These are phyloP conservation scores for Chaetomiaceae sp. DNA, from an alignment of 2,329 filamentous ascomycete genomes.

Conservation along the genomic window DNA sequence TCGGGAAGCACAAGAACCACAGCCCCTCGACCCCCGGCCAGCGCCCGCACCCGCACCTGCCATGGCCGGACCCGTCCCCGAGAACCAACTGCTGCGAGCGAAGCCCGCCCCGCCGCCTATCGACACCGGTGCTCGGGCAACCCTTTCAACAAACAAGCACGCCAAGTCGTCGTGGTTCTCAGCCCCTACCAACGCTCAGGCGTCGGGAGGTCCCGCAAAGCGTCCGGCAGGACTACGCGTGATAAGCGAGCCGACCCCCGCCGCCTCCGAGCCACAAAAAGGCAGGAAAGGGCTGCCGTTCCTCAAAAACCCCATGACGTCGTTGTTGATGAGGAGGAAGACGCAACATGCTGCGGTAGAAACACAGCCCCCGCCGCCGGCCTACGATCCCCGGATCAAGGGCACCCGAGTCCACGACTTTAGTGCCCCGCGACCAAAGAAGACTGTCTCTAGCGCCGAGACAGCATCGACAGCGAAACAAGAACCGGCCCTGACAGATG, in stretches of 20 bases:
- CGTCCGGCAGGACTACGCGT: slow-evolving; percentile 40
- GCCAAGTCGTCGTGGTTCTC: slow-evolving; percentile 42
- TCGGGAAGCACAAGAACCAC: slow-evolving; percentile 34
- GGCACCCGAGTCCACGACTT: slow-evolving; percentile 63
- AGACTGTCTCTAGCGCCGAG: slow-evolving; percentile 9
- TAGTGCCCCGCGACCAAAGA: slow-evolving; percentile 48
- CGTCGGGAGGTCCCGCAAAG: slow-evolving; percentile 33
- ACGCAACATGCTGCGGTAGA: slow-evolving; percentile 47
- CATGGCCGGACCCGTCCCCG: slow-evolving; percentile 20
- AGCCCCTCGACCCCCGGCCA: slow-evolving; percentile 19
- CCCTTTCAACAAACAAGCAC: slow-evolving; percentile 27
- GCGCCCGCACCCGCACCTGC: no score
- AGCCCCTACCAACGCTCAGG: slow-evolving; percentile 46
- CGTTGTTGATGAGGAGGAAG: slow-evolving; percentile 52
- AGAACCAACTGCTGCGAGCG: slow-evolving; percentile 27
- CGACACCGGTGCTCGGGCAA: slow-evolving; percentile 31
- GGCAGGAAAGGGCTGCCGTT: slow-evolving; percentile 53
- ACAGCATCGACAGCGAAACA: neutral
- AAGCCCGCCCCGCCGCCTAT: slow-evolving; percentile 35
- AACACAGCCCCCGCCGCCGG: slow-evolving; percentile 36
- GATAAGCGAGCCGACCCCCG: slow-evolving; percentile 35
- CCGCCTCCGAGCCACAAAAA: slow-evolving; percentile 39
- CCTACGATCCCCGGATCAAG: slow-evolving; percentile 59
- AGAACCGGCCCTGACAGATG: neutral
- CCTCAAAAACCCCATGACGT: slow-evolving; percentile 56